Base-by-base conservation (phyloP, 1,139 yeast genomes). In the Zhuliangozyma parablackwelliae region DNA sequence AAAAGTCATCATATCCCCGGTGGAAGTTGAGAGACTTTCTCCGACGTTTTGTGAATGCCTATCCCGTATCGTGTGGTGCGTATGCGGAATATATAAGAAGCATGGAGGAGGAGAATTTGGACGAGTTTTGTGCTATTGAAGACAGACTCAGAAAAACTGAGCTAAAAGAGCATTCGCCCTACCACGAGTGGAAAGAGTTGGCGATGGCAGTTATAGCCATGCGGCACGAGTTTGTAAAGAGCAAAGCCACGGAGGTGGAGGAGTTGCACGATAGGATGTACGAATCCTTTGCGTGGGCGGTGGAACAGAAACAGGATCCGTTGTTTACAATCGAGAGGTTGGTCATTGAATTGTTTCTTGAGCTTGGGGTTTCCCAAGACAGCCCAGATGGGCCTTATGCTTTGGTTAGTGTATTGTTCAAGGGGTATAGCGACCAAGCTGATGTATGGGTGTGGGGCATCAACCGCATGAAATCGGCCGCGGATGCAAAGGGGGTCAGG, bases 371-470 rank as follows among this genome's bases (percentile, higher is more conserved):
- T 3, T 3, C 3, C 16, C 16, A 16, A 3, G 16, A 16, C 4
- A 16, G 4, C 16, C 16, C 16, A 16, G 16, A 16, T 16, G 16
- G 16, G 16, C 16, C 16, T 16, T 16, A 16, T 16, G 16, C 16
- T 16, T 16, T 16, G 16, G 16, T 16, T 3, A 16, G 4, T 16
- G 35, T 37, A n/a, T 45, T 77, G 25, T 39, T 65, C 5, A 48
- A 50, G 3, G 46, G 39, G 1, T 70, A 61, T 37, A 43, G 54
- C 0, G 41, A 49, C 4, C 68, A 72, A 41, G 52, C 67, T 11
- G 78, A 71, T 21, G 61, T 70, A 9, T 80, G 84, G 84, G 41
- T 77, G 7, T 63, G 56, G 37, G 67, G 69, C 7, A 4, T 16
- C 16, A 16, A 16, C 4, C 4, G 16, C 16, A 16, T 16, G 16